Base-by-base conservation (phyloP, 1,139 yeast genomes). In the Blastobotrys serpentis region DNA sequence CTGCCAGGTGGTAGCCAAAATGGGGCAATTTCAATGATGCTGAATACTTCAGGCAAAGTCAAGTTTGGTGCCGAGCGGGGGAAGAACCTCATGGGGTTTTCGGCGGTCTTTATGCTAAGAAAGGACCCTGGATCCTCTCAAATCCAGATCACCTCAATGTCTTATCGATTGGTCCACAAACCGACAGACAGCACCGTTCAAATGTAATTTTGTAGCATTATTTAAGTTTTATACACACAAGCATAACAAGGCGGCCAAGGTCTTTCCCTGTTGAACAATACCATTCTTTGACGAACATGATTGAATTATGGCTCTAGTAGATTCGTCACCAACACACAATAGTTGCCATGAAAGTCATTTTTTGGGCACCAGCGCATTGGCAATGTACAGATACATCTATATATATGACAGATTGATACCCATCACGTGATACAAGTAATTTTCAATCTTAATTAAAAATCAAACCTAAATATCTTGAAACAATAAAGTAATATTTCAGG, bases 151-250 rank as follows among this genome's bases (percentile, higher is more conserved):
- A 60, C 65, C 30, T 61, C 69, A 2, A 49, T 67, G 55, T 52
- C 65, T 4, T 68, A 68, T 52, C 56, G 72, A 21, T 56, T 68
- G 21, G 63, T 63, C 10, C 66, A 65, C 52, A 55, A 59, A 44
- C 72, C 71, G 1, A 55, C 56, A 3, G 65, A 64, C 47, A 52
- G 66, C 18, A 62, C 67, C 2, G 32, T 65, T 13, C 47, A 43
- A 29, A 47, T 47, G 50, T 47, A 47, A 36, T 19, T 4, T 5
- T 16, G 18, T 34, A 8, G n/a, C n/a, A n/a, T n/a, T n/a, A n/a
- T n/a, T n/a, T 17, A 14, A 14, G 6, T 8, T 11, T 8, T 30
- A 4, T 30, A 30, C 5, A 8, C 16, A 30, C 37, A 17, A 11
- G 4, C 18, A 19, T 11, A 33, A 17, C 37, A 17, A 14, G 13